These are phyloP conservation scores for Scedosporium aurantiacum DNA, from an alignment of 2,329 filamentous ascomycete genomes.

Conservation along the genomic window DNA sequence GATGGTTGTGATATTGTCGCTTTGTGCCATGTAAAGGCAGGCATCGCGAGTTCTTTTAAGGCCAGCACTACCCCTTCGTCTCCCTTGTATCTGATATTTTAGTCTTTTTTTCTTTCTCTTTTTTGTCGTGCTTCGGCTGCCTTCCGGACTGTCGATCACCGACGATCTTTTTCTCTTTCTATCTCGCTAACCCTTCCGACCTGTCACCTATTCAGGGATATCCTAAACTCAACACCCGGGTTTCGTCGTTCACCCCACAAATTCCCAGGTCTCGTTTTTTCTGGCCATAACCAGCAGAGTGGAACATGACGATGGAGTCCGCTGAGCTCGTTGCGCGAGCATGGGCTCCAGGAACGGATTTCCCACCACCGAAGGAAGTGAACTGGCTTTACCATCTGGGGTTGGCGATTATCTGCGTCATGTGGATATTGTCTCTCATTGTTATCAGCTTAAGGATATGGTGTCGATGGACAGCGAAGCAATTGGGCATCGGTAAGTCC, in stretches of 20 bases:
- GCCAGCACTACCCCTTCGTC: not conserved
- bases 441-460: constrained; percentile 9
- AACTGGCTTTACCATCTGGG: constrained; percentile 12
- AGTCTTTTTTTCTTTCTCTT: not conserved
- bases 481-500: constrained; percentile 11
- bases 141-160: not conserved
- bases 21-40: not conserved
- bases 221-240: not conserved
- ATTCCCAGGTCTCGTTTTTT: not conserved
- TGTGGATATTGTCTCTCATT: constrained; percentile 10
- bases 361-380: constrained; percentile 7
- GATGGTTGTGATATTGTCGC: not conserved
- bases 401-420: constrained; percentile 10
- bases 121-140: not conserved
- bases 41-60: not conserved
- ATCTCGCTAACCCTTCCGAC: not conserved
- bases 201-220: not conserved
- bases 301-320: constrained; percentile 6
- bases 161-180: not conserved
- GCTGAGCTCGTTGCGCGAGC: constrained; percentile 8
- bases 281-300: not conserved
- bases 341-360: constrained; percentile 12
- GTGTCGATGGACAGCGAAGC: constrained; percentile 10
- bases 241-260: not conserved
- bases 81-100: not conserved